A percentile compares a stretch with the other conserved stretches of the same genome.
phyloP scores from a whole-genome alignment of 176 grass and related monocot genomes.

The Melocanna baccifera region DNA sequence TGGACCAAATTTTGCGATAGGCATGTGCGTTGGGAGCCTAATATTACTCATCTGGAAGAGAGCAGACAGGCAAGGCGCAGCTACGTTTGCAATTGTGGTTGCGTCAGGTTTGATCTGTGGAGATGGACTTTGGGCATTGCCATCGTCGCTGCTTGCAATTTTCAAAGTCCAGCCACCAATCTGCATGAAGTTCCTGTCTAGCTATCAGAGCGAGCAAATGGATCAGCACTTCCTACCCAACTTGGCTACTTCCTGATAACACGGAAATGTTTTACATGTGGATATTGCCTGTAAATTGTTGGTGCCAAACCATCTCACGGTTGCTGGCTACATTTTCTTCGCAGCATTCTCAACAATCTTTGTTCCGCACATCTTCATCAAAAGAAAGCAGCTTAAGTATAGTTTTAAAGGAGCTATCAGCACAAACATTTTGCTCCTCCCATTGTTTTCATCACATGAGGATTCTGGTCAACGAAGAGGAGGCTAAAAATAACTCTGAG shows the following conservation, averaged over 20 bases:
- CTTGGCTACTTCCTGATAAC: neutral
- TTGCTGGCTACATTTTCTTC: neutral
- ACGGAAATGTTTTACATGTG: neutral
- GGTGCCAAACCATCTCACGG: neutral
- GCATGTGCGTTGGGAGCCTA: slow-evolving; percentile 40
- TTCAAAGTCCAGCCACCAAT: slow-evolving; percentile 33
- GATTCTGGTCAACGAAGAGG: neutral
- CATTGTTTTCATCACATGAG: slow-evolving; percentile 9
- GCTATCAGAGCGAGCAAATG: slow-evolving; percentile 8
- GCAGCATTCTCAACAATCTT: neutral
- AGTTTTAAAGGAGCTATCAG: neutral
- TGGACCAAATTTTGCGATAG: slow-evolving; percentile 28
- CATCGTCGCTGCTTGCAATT: slow-evolving; percentile 21
- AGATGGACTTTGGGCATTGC: slow-evolving; percentile 38
- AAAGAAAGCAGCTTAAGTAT: neutral
- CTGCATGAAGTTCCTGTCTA: slow-evolving; percentile 46
- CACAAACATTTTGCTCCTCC: neutral
- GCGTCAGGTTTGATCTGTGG: slow-evolving; percentile 46
- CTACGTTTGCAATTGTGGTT: neutral
- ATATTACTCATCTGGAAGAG: slow-evolving; percentile 33
- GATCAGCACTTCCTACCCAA: neutral
- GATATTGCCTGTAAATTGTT: slow-evolving; percentile 20
- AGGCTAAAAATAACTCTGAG: neutral
- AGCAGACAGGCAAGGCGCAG: neutral
- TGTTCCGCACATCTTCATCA: neutral